A percentile compares a stretch with the other conserved stretches of the same genome.
Conservation (phyloP, 208 protist genomes). For the Trypanosoma grayi region DNA sequence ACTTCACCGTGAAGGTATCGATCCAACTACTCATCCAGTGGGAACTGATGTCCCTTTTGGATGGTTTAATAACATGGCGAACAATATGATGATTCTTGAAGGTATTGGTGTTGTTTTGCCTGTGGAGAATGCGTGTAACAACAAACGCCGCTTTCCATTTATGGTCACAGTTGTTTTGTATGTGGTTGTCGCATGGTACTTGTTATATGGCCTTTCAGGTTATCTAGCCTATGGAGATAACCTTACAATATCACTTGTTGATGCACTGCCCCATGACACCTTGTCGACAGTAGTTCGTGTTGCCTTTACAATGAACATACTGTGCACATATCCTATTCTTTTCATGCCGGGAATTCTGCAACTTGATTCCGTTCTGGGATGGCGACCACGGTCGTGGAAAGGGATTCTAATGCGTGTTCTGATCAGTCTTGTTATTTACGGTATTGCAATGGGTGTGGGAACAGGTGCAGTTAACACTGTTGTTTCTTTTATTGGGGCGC, state of each 20-base stretch:
- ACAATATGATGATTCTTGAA: constrained; percentile 30
- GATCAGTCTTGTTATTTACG: constrained; percentile 66
- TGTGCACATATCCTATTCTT: constrained; percentile 34
- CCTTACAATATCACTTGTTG: constrained; percentile 21
- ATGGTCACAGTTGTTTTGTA: constrained; percentile 27
- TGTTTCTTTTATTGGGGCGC: constrained; percentile 64
- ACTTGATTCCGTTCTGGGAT: constrained; percentile 15
- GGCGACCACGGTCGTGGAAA: constrained; percentile 37
- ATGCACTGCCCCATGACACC: constrained; percentile 10
- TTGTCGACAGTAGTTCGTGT: constrained; percentile 24
- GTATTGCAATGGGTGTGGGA: constrained; percentile 53
- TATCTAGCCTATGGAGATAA: constrained; percentile 29
- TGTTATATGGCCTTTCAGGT: constrained; percentile 29
- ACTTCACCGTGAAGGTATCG: constrained; percentile 15
- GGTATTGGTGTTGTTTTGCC: constrained; percentile 36
- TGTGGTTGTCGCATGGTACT: constrained; percentile 16
- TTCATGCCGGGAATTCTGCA: constrained; percentile 35
- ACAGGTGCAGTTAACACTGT: constrained; percentile 63
- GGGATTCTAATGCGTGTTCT: constrained; percentile 46
- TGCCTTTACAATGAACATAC: constrained; percentile 25
- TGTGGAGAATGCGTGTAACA: constrained; percentile 23
- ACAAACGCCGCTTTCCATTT: constrained; percentile 21
- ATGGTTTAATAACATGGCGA: constrained; percentile 34
- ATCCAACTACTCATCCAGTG: neutral
- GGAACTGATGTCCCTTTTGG: constrained; percentile 14